Base-by-base conservation (phyloP, 495 filamentous ascomycete species). In the Jackrogersella minutella region DNA sequence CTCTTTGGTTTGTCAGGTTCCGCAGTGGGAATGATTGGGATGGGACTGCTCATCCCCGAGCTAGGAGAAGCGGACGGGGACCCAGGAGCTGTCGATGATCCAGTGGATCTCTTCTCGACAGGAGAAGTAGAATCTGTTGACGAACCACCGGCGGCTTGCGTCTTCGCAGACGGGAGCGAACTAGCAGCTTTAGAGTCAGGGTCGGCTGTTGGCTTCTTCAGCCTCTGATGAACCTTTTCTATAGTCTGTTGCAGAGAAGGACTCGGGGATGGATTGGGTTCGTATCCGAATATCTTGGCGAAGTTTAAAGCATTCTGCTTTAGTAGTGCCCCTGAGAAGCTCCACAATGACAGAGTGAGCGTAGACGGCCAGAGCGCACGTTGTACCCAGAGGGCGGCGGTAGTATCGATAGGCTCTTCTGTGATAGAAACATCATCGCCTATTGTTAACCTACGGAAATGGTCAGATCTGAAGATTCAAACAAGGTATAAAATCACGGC, bases 281-380 rank as follows among this genome's bases (percentile, higher is more conserved):
- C 63, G 44, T 76, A 73, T 22, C 80, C 80, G 43, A 81, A 61
- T 11, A 68, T 66, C 17, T 40, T 71, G 2, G 71, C 77, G 14
- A 78, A 52, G 2, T 64, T 59, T 10, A 41, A 34, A 37, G 41
- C 46, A n/a, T 71, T 73, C 51, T 79, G 71, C 58, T 68, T 70
- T 19, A 72, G 30, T 2, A 78, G 36, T 3, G 72, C 66, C 3
- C 49, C 71, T 10, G 69, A 66, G n/a, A 81, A 74, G 5, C 69
- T 71, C 75, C 74, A 78, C 19, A 74, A 40, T 0, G 78, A 74
- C 6, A 74, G 9, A 3, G 77, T 64, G 0, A 79, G 21, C 5
- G 77, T 69, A 26, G 44, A 58, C 1, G 80, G 80, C 66, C 72
- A 79, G 2, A 82, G 61, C 5, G 73, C 59, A 10, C 74, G 76